Base-by-base conservation (phyloP, 371 early-diverging fungal genomes). In the Syncephalastrum sp. region DNA sequence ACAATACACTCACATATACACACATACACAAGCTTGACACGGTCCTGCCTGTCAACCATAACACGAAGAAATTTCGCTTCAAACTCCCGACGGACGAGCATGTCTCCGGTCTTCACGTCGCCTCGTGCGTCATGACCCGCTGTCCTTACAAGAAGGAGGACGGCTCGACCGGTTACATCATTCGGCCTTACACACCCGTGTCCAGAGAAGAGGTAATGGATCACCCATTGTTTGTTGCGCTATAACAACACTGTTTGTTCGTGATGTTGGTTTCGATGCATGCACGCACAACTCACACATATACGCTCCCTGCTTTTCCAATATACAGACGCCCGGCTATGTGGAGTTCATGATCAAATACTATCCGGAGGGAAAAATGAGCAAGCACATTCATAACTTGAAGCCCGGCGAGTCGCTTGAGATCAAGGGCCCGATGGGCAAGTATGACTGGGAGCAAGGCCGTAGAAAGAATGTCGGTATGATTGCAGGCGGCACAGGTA, bases 161-260 rank as follows among this genome's bases (percentile, higher is more conserved):
- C 53, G 88, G 85, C 47, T 79, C 75, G 54, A 76, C 81, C 42
- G 68, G 79, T 47, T 73, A 82, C 43, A 81, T 88, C 23, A 85
- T 93, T 55, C 90, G 96, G 53, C 93, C 95, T 15, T 97, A 97
- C 80, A 97, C 97, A 19, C 97, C 97, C 2, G 85, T 88, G 41
- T 84, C 87, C 16, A 78, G 82, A 25, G 81, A 84, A 61, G 83
- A 88, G 45, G 77, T 71, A 67, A 64, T 49, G 5, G 13, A 15
- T 15, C 27, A 29, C 4, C 29, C 21, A 10, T 33, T 33, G 38
- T 12, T 33, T 33, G 10, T 29, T 63, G 63, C 23, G 5, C 33
- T 47, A 48, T 25, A 8, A 46, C 15, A 51, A 50, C 38, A 24
- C 19, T n/a, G 25, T 24, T 27, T 45, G 13, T 45, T 10, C 38